phyloP scores from a whole-genome alignment of 2,329 filamentous ascomycete genomes.

The Aspergillus pseudotamarii region DNA sequence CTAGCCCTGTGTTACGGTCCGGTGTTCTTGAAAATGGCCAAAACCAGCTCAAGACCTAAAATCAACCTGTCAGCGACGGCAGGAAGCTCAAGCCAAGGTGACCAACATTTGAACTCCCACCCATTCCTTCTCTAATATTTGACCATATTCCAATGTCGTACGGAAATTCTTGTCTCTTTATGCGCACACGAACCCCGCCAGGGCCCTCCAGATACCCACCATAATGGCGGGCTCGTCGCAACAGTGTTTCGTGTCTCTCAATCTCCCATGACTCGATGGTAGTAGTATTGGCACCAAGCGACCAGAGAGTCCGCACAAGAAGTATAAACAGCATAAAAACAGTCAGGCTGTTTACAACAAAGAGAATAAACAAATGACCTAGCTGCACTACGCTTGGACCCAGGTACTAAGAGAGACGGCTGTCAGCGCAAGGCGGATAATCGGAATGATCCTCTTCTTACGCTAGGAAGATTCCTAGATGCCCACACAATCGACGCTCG shows the following conservation, averaged over 20 bases:
- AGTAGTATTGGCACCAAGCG: constrained; percentile 60
- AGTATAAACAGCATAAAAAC: constrained; percentile 59
- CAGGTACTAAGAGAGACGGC: constrained; percentile 51
- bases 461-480: constrained; percentile 58
- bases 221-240: constrained; percentile 50
- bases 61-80: background rate
- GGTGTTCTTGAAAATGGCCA: constrained; percentile 62
- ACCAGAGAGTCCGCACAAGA: constrained; percentile 58
- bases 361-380: constrained; percentile 57
- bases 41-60: constrained; percentile 58
- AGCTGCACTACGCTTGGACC: constrained; percentile 59
- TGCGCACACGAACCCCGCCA: constrained; percentile 56
- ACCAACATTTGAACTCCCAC: constrained; percentile 51
- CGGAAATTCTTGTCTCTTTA: constrained; percentile 64
- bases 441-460: constrained; percentile 36
- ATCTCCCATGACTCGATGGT: constrained; percentile 68
- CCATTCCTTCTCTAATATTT: constrained; percentile 64
- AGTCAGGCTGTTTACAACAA: constrained; percentile 58
- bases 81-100: background rate
- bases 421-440: background rate
- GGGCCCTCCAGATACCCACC: constrained; percentile 63
- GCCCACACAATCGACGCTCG: constrained; percentile 58
- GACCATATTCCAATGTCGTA: constrained; percentile 66
- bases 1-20: constrained; percentile 47
- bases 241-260: constrained; percentile 50